Conservation (phyloP, 2,329 filamentous ascomycete species). For the Fusarium penzigii region DNA sequence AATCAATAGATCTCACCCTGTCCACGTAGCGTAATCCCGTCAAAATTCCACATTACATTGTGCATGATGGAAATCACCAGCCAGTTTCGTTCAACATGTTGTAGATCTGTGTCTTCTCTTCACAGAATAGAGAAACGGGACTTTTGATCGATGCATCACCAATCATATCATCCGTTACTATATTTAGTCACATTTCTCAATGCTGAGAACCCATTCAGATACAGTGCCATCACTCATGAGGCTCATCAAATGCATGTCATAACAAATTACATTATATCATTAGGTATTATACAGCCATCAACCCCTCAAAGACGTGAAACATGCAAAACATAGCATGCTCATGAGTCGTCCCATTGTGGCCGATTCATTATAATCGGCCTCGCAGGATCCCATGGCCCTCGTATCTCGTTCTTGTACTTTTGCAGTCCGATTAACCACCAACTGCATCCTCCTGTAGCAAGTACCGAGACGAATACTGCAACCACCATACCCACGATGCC, state of each 20-base stretch:
- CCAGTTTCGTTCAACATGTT: background rate
- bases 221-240: no score
- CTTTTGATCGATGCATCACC: background rate
- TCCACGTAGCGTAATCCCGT: no score
- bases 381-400: conserved; percentile 96
- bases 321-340: background rate
- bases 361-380: conserved; percentile 79
- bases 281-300: conserved; percentile 5
- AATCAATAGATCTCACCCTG: background rate
- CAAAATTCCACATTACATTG: background rate
- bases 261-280: background rate
- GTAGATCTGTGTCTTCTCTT: background rate
- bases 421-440: conserved; percentile 98
- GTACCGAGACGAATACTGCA: conserved; percentile 69
- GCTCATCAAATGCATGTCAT: no score
- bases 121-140: background rate
- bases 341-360: conserved; percentile 49
- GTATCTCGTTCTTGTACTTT: conserved; percentile 99
- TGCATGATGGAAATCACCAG: background rate
- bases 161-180: background rate
- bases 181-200: background rate
- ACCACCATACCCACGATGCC: conserved; percentile 72
- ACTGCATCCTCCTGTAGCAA: conserved; percentile 89
- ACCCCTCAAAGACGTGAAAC: no score
- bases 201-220: background rate